Evolutionary conservation across 129 eudicot genomes (phyloP).

Genomic region (Centella asiatica): DNA sequence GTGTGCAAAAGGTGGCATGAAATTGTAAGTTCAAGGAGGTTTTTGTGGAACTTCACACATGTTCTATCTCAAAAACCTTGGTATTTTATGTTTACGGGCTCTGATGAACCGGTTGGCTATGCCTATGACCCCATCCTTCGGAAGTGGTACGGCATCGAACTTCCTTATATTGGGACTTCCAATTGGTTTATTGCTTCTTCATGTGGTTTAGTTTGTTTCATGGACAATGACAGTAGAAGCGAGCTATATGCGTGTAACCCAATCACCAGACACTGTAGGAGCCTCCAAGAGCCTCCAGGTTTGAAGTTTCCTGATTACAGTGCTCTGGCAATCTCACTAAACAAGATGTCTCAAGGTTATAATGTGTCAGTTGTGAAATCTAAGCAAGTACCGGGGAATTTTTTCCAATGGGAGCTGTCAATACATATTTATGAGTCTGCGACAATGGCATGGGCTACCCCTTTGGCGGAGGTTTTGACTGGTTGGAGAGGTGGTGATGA

Average conservation of each 20-base stretch:
- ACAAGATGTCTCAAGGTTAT: conserved; percentile 37
- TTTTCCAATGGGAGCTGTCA: conserved; percentile 77
- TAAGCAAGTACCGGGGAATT: conserved; percentile 72
- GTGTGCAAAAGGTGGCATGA: conserved; percentile 95
- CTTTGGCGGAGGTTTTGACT: conserved; percentile 51
- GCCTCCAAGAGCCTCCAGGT: conserved; percentile 58
- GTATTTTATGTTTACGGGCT: conserved; percentile 95
- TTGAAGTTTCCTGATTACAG: conserved; percentile 57
- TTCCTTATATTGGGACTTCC: conserved; percentile 71
- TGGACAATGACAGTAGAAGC: conserved; percentile 73
- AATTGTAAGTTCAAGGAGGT: conserved; percentile 70
- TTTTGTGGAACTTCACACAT: conserved; percentile 61
- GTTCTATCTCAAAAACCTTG: conserved; percentile 59
- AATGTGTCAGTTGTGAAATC: conserved; percentile 63
- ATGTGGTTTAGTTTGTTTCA: conserved; percentile 76
- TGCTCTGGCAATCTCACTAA: conserved; percentile 62
- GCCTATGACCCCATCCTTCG: conserved; percentile 71
- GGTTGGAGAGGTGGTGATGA: conserved; percentile 98
- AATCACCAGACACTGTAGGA: conserved; percentile 48
- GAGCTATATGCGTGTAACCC: conserved; percentile 78
- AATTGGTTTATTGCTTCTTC: conserved; percentile 83
- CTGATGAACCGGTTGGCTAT: conserved; percentile 69
- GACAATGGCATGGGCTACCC: conserved; percentile 55
- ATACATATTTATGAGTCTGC: conserved; percentile 69
- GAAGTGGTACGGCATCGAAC: conserved; percentile 80